These are phyloP conservation scores for Stropharia rugosoannulata DNA, from an alignment of 768 basidiomycete species.

Conservation along the genomic window DNA sequence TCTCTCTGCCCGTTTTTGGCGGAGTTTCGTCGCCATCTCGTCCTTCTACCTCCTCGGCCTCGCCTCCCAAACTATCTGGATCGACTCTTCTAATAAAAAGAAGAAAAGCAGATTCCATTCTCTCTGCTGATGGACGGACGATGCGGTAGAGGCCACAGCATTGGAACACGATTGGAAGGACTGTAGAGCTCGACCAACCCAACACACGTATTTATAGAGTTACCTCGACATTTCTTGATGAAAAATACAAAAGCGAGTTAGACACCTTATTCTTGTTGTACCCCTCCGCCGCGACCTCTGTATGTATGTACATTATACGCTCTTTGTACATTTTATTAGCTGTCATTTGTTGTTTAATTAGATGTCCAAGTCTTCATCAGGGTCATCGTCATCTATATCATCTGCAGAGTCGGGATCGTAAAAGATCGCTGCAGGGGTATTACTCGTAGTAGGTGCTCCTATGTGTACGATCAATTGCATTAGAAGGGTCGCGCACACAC, in stretches of 20 bases:
- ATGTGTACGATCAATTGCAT: neutral
- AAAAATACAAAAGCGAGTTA: no score
- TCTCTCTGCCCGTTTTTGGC: conserved; percentile 29
- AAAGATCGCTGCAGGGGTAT: conserved; percentile 52
- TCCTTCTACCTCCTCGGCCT: conserved; percentile 9
- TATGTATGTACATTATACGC: neutral
- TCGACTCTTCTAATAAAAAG: conserved; percentile 1
- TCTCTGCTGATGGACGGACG: neutral
- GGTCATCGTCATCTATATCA: conserved; percentile 94
- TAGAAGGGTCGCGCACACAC: neutral
- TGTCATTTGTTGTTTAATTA: conserved; percentile 24
- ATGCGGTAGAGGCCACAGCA: neutral
- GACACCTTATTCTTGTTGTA: neutral
- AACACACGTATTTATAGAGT: no score
- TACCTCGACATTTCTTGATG: no score
- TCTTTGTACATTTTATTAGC: neutral
- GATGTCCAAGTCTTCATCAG: conserved; percentile 92
- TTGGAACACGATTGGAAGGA: no score
- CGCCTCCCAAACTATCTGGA: neutral
- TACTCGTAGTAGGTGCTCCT: conserved; percentile 34
- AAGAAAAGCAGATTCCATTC: conserved; percentile 3
- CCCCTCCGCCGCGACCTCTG: neutral
- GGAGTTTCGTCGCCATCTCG: conserved; percentile 17
- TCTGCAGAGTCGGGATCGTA: conserved; percentile 95
- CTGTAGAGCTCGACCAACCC: no score